Percentiles rank a stretch among this genome's conserved stretches.
These are phyloP conservation scores for Rutstroemia sp. DNA, from an alignment of 2,329 filamentous ascomycete genomes.

Conservation along the genomic window DNA sequence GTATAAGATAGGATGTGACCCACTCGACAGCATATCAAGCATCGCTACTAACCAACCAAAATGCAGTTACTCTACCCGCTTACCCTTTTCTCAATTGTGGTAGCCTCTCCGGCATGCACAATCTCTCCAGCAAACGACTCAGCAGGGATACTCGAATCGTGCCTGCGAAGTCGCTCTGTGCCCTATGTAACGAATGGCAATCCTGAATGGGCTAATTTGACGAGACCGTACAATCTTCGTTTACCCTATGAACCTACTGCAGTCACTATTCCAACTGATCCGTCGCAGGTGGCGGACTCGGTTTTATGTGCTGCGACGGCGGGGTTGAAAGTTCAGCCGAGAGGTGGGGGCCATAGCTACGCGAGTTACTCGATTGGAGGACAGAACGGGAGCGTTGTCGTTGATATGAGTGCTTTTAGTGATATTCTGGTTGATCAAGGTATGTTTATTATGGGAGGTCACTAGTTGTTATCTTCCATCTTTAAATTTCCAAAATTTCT, in stretches of 20 bases:
- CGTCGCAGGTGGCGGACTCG: conserved; percentile 34
- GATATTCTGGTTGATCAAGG: conserved; percentile 41
- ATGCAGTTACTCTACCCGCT: neutral
- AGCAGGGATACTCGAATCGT: neutral
- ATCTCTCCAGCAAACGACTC: neutral
- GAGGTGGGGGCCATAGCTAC: conserved; percentile 47
- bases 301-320: conserved; percentile 38
- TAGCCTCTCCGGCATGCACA: too few relatives aligned
- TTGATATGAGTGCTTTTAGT: conserved; percentile 47
- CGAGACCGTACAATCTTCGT: conserved; percentile 19
- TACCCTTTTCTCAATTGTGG: neutral
- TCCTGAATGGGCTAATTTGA: conserved; percentile 9
- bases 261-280: conserved; percentile 21
- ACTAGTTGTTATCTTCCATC: too few relatives aligned
- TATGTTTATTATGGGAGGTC: neutral
- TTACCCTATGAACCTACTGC: conserved; percentile 15
- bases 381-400: conserved; percentile 41
- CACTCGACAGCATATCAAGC: too few relatives aligned
- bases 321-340: conserved; percentile 41
- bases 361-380: conserved; percentile 40
- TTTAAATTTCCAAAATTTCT: neutral
- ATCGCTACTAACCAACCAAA: neutral
- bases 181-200: conserved; percentile 2
- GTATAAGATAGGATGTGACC: neutral
- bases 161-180: neutral